Base-by-base conservation (phyloP, 345 rosid species). In the Arabis hirsuta region DNA sequence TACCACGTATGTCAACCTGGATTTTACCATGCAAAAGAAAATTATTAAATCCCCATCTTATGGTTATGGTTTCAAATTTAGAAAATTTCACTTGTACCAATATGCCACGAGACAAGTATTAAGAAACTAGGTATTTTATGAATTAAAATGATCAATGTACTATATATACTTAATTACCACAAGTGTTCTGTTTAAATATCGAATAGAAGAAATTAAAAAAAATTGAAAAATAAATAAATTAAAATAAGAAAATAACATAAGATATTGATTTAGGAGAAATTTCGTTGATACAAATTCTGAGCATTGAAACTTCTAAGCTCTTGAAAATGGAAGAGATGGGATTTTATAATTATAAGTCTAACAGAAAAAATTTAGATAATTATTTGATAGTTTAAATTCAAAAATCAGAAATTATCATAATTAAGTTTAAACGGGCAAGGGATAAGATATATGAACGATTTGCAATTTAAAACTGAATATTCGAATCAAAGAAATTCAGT, bases 1-100 rank as follows among this genome's bases (percentile, higher is more conserved):
- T 73, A 45, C 95, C 96, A 73, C 91, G 82, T 69, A 94, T 73
- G 58, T 95, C 97, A 50, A 94, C 43, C 98, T 94, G 76, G 2
- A 78, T 34, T 4, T 12, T 29, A 53, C 39, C 48, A 71, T 55
- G 31, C 43, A 45, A 45, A 29, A 42, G 34, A 43, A 45, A 59
- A 59, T 50, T 2, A 54, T 31, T 36, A 62, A 68, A 45, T 43
- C 14, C 11, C 3, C n/a, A 64, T 63, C 0, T 44, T 39, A 14
- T 73, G 59, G 3, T 44, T 29, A 14, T 73, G 59, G 3, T 46
- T 64, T 14, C n/a, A 54, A 44, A n/a, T 34, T 44, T 20, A 20
- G 13, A 31, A 22, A 54, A 11, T 24, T 12, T 22, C n/a, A 52
- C 27, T 8, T 54, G 7, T 42, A 51, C 31, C 39, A 34, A 32